Conservation (phyloP, 495 filamentous ascomycete genomes). For the Hyphodiscus hymeniophilus region DNA sequence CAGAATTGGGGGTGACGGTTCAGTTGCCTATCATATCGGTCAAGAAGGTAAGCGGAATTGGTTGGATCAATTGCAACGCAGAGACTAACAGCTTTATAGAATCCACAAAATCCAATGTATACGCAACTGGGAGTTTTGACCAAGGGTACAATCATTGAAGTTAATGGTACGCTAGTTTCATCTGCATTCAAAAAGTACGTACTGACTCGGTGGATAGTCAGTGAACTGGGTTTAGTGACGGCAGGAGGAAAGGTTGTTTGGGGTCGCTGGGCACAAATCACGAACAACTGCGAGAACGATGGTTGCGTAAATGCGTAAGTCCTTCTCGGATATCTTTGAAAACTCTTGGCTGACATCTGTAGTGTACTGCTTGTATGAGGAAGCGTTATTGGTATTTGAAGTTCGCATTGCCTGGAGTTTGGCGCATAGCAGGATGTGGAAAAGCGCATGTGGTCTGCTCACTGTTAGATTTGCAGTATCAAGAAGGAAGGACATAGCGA, state of each 20-base stretch:
- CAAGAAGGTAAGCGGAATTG: slow-evolving; percentile 37
- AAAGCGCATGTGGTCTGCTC: not conserved
- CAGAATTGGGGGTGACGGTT: slow-evolving; percentile 79
- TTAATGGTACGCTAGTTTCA: slow-evolving; percentile 43
- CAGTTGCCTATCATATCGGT: slow-evolving; percentile 89
- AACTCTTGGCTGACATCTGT: not conserved
- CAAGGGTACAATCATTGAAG: slow-evolving; percentile 91
- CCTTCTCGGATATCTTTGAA: not conserved
- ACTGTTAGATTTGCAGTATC: not conserved
- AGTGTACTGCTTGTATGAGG: not conserved
- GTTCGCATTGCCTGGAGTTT: not conserved
- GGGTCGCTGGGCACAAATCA: slow-evolving; percentile 74
- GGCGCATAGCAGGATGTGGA: not conserved
- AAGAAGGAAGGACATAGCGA: no score
- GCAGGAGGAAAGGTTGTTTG: slow-evolving; percentile 89
- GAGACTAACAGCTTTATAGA: slow-evolving; percentile 47
- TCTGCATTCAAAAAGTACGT: no score
- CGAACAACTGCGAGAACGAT: slow-evolving; percentile 68
- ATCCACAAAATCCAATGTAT: slow-evolving; percentile 89
- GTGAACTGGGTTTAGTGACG: slow-evolving; percentile 86
- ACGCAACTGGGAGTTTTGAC: slow-evolving; percentile 81
- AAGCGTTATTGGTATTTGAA: not conserved
- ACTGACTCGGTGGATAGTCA: slow-evolving; percentile 36
- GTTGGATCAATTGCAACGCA: no score
- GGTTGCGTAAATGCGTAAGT: slow-evolving; percentile 58